Evolutionary conservation across 2,329 filamentous ascomycete species (phyloP), one percentile per base, ranked within the genome.

Genomic region (Microsporum canis): DNA sequence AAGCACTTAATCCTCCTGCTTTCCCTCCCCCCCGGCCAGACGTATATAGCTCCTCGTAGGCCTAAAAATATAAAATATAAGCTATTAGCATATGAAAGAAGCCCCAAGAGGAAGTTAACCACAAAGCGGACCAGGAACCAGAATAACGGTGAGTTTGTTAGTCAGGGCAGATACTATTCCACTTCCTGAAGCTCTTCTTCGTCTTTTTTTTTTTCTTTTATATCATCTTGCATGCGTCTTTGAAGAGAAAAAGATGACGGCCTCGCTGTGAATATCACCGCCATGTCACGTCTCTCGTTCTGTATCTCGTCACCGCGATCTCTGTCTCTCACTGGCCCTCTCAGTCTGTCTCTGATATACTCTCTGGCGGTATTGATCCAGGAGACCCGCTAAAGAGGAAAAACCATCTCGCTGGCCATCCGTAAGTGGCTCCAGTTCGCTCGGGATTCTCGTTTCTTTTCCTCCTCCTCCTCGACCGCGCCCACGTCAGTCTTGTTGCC

Each of bases 381-480:
- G 5, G 10, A 10, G 8, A 14, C 39, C 38, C 47, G 17, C 59
- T 36, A n/a, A 23, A 53, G 47, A 53, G 31, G 27, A 31, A 34
- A 29, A 49, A 27, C 6, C 17, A 12, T 14, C 17, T 36, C 33
- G 49, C 59, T 41, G 33, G 49, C 49, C 49, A n/a, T 7, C 39
- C n/a, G 33, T 57, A 47, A 56, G 38, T 53, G 49, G 49, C 29
- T 34, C 49, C 12, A 27, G 23, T 27, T 14, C 39, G 39, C 10
- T 12, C n/a, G 39, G 39, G 29, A 14, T 31, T 65, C 65, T 59
- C 58, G 56, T 60, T 57, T 36, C 63, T 55, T 57, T 41, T 29
- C 12, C 62, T 61, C 60, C 53, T 64, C 63, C 63, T 64, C 53
- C 33, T 29, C 45, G 23, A 31, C 31, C 56, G n/a, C 55, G 5